A percentile compares a stretch with the other conserved stretches of the same genome.
These are phyloP conservation scores for Brettanomyces bruxellensis DNA, from an alignment of 805 yeast species.

Conservation along the genomic window DNA sequence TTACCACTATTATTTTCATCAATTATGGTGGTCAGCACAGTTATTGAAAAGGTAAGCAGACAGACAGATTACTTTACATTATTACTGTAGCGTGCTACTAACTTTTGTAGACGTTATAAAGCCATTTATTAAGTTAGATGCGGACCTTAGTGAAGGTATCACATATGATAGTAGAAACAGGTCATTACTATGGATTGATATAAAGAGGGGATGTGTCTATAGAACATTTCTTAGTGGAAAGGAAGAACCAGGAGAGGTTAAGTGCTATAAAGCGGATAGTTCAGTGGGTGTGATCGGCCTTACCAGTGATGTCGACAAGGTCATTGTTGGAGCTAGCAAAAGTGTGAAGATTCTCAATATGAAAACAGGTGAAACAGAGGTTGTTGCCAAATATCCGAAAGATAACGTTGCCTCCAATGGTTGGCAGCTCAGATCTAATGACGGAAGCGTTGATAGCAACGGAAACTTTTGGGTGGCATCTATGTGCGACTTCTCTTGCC, in stretches of 20 bases:
- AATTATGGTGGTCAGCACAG: conserved; percentile 9
- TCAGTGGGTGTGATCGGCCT: conserved; percentile 68
- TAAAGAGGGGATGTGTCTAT: conserved; percentile 32
- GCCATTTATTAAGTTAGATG: conserved; percentile 23
- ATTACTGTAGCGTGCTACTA: neutral
- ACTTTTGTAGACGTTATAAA: neutral
- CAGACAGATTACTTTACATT: neutral
- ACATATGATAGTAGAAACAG: conserved; percentile 50
- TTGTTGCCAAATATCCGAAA: conserved; percentile 31
- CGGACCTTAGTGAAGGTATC: conserved; percentile 56
- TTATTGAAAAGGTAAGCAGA: conserved; percentile 9
- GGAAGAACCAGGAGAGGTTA: conserved; percentile 18
- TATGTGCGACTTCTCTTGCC: conserved; percentile 39
- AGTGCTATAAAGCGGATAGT: conserved; percentile 27
- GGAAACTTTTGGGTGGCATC: conserved; percentile 79
- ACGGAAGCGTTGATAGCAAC: conserved; percentile 69
- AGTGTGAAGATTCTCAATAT: conserved; percentile 58
- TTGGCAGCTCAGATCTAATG: conserved; percentile 55
- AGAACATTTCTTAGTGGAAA: conserved; percentile 19
- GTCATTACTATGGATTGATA: conserved; percentile 42
- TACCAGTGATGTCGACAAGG: conserved; percentile 42
- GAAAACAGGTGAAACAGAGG: conserved; percentile 27
- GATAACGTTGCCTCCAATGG: conserved; percentile 21
- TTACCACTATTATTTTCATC: too few relatives aligned
- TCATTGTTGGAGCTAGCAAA: conserved; percentile 52